These are phyloP conservation scores for Scheffersomyces stipitis DNA, from an alignment of 805 yeast genomes.

Conservation along the genomic window DNA sequence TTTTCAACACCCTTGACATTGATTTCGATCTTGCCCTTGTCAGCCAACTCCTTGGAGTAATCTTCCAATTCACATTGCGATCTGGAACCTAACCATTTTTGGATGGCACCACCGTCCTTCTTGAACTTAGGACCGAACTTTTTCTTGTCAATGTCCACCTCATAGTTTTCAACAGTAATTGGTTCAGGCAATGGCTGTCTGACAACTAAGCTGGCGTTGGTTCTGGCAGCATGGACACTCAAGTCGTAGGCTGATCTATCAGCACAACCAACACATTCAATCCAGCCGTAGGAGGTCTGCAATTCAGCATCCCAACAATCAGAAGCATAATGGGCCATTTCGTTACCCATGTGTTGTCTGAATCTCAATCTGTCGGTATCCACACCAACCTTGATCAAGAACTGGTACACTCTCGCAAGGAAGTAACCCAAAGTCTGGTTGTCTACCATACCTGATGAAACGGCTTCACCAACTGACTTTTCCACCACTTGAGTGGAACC, in stretches of 20 bases:
- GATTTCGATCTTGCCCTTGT: slow-evolving; percentile 63
- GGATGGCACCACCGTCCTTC: slow-evolving; percentile 93
- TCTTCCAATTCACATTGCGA: slow-evolving; percentile 84
- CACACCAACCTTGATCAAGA: slow-evolving; percentile 86
- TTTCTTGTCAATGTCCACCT: slow-evolving; percentile 87
- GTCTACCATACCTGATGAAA: slow-evolving; percentile 81
- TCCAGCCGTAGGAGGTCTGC: slow-evolving; percentile 96
- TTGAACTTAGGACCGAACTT: slow-evolving; percentile 97
- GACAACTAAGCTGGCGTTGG: slow-evolving; percentile 92
- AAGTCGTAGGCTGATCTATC: slow-evolving; percentile 98
- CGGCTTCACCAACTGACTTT: slow-evolving; percentile 88
- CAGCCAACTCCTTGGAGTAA: slow-evolving; percentile 64
- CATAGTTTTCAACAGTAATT: slow-evolving; percentile 74
- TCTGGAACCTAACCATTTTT: slow-evolving; percentile 70
- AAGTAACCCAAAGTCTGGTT: slow-evolving; percentile 97
- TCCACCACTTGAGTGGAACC: slow-evolving; percentile 72
- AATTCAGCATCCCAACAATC: slow-evolving; percentile 99
- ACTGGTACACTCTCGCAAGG: slow-evolving; percentile 86
- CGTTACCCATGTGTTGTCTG: slow-evolving; percentile 98
- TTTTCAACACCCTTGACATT: slow-evolving; percentile 64
- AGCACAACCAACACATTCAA: slow-evolving; percentile 99
- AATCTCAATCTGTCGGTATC: slow-evolving; percentile 82
- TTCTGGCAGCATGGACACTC: slow-evolving; percentile 90
- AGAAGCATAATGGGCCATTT: slow-evolving; percentile 99
- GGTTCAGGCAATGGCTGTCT: slow-evolving; percentile 90